Evolutionary conservation across 1,139 yeast genomes (phyloP).

Genomic region (Yamadazyma trypodendri): DNA sequence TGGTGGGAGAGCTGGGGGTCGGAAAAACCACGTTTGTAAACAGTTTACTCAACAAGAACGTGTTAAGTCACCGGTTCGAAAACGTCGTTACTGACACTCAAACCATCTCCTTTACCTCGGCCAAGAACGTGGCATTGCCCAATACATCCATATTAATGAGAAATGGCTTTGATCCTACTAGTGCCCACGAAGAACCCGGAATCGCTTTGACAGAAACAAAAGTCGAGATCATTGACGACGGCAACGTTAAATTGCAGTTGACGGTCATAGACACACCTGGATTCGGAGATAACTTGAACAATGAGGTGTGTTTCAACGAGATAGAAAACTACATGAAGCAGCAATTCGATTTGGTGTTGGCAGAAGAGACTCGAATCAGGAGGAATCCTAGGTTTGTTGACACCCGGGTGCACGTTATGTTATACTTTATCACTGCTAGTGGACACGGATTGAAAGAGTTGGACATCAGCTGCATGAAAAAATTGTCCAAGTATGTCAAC

Average conservation of each 20-base stretch:
- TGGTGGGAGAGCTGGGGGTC: conserved; percentile 81
- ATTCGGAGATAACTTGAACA: conserved; percentile 69
- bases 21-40: conserved; percentile 88
- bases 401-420: conserved; percentile 69
- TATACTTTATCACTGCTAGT: conserved; percentile 71
- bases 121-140: conserved; percentile 52
- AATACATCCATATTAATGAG: conserved; percentile 44
- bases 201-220: conserved; percentile 68
- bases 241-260: conserved; percentile 65
- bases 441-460: conserved; percentile 78
- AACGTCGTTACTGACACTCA: conserved; percentile 39
- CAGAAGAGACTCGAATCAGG: conserved; percentile 88
- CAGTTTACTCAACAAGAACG: conserved; percentile 62
- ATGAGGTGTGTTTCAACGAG: conserved; percentile 62
- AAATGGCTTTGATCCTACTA: conserved; percentile 41
- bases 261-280: conserved; percentile 78
- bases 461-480: conserved; percentile 75
- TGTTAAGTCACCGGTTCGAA: conserved; percentile 59
- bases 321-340: conserved; percentile 77
- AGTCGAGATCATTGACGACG: conserved; percentile 70
- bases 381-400: conserved; percentile 83
- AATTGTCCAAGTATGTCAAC: conserved; percentile 77
- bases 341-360: conserved; percentile 88
- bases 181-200: conserved; percentile 55
- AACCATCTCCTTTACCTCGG: conserved; percentile 49